These are phyloP conservation scores for Canavalia ensiformis DNA, from an alignment of 306 rosid genomes.

Conservation along the genomic window DNA sequence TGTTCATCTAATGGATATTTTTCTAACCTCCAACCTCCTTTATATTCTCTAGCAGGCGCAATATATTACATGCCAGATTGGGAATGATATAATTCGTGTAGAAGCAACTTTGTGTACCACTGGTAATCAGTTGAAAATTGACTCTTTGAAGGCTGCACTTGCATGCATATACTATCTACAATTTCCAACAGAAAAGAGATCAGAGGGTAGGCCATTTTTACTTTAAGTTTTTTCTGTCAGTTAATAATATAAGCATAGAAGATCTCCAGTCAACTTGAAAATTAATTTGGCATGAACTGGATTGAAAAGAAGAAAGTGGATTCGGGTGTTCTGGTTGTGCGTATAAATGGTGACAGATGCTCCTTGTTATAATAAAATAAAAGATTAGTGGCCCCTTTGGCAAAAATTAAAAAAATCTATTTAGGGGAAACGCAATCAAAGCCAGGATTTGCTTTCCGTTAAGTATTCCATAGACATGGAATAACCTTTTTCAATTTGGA, in stretches of 20 bases:
- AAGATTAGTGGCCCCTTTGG: not conserved
- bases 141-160: constrained; percentile 72
- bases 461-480: not conserved
- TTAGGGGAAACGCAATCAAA: not conserved
- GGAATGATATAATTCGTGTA: constrained; percentile 59
- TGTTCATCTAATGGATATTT: constrained; percentile 42
- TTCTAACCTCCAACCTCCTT: constrained; percentile 49
- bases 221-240: constrained; percentile 32
- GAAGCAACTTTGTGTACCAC: constrained; percentile 56
- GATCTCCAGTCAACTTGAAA: constrained; percentile 31
- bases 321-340: constrained; percentile 26
- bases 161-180: constrained; percentile 89
- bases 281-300: constrained; percentile 25
- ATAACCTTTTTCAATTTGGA: constrained; percentile 4
- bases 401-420: not conserved
- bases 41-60: constrained; percentile 57
- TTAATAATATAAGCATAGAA: constrained; percentile 32
- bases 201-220: constrained; percentile 73
- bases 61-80: constrained; percentile 70
- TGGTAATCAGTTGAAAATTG: constrained; percentile 61
- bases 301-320: not conserved
- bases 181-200: constrained; percentile 74
- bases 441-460: not conserved
- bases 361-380: constrained; percentile 6
- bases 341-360: constrained; percentile 6